phyloP scores from a whole-genome alignment of 805 yeast genomes.

The Barnettozyma sucrosica region DNA sequence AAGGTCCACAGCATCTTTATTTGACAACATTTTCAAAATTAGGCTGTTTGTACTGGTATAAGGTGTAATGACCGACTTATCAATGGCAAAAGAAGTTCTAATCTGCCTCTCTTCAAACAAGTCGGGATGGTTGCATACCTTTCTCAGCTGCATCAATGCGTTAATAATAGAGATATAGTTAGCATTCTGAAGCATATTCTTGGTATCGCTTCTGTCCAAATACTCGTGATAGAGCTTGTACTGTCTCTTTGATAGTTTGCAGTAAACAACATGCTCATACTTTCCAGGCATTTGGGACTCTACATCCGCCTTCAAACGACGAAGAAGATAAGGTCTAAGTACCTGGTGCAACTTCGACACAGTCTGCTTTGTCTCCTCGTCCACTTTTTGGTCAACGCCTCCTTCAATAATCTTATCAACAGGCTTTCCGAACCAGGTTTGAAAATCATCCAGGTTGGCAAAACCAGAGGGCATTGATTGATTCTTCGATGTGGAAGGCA shows the following conservation, averaged over 20 bases:
- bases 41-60: constrained; percentile 39
- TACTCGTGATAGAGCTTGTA: constrained; percentile 91
- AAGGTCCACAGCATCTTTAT: constrained; percentile 37
- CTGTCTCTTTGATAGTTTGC: constrained; percentile 89
- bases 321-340: constrained; percentile 81
- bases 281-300: constrained; percentile 99
- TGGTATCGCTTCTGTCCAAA: constrained; percentile 94
- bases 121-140: constrained; percentile 96
- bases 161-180: constrained; percentile 92
- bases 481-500: constrained; percentile 79
- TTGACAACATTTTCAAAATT: constrained; percentile 30
- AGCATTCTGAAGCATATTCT: constrained; percentile 89
- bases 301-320: constrained; percentile 93
- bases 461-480: constrained; percentile 85
- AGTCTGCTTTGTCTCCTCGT: constrained; percentile 75
- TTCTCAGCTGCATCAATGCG: constrained; percentile 95
- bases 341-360: constrained; percentile 90
- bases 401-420: constrained; percentile 88
- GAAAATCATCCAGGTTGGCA: constrained; percentile 93
- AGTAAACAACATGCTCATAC: constrained; percentile 89
- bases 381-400: constrained; percentile 47
- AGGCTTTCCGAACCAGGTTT: constrained; percentile 98
- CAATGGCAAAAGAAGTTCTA: constrained; percentile 80
- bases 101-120: constrained; percentile 94
- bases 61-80: constrained; percentile 50